Evolutionary conservation across 225 moss, liverwort and hornwort species (phyloP).

Genomic region (Antitrichia curtipendula): DNA sequence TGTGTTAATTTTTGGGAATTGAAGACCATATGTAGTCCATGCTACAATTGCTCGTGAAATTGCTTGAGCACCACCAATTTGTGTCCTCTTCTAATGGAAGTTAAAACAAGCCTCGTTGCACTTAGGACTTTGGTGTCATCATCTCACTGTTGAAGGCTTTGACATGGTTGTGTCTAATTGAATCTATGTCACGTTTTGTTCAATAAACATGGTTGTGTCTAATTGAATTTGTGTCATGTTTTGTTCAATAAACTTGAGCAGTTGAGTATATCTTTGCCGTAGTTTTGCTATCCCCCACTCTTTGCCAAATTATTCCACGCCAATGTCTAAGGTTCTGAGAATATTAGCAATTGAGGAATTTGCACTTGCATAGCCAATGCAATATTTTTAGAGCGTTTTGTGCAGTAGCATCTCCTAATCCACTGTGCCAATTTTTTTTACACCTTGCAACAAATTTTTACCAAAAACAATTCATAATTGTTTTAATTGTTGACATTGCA

Average conservation of each 20-base stretch:
- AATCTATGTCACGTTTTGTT: rapidly evolving
- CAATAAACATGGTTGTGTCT: rapidly evolving
- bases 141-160: neutral
- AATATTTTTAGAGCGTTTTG: no score
- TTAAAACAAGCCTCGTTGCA: no score
- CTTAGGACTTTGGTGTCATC: no score
- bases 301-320: rapidly evolving
- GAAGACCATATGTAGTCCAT: neutral
- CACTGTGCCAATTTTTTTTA: rapidly evolving
- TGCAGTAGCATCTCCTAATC: no score
- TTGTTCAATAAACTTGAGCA: rapidly evolving
- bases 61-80: neutral
- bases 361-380: rapidly evolving
- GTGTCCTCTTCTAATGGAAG: no score
- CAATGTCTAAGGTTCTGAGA: no score
- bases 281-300: no score
- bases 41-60: neutral
- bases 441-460: rapidly evolving
- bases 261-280: rapidly evolving
- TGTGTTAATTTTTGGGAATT: neutral
- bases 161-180: rapidly evolving
- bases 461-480: no score
- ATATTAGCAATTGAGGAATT: no score
- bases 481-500: rapidly evolving
- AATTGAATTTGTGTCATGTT: rapidly evolving